These are phyloP conservation scores for Xylaria sp. DNA, from an alignment of 2,329 filamentous ascomycete genomes.

Conservation along the genomic window DNA sequence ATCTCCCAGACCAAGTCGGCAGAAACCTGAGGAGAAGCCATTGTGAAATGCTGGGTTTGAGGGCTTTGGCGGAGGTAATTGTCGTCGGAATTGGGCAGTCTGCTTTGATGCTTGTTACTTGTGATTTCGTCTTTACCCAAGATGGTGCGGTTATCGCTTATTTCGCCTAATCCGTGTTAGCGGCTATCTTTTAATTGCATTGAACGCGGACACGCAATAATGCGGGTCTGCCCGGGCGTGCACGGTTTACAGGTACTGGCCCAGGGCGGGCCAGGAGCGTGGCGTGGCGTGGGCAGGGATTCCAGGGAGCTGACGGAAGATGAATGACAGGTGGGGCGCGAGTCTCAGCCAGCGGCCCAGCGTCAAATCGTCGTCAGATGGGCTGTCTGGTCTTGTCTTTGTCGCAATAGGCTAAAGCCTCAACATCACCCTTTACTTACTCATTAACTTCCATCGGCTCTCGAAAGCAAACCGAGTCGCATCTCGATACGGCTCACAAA, in stretches of 20 bases:
- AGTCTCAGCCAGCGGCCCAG: conserved; percentile 4
- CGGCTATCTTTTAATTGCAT: conserved; percentile 14
- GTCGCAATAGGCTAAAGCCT: conserved; percentile 10
- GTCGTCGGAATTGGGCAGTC: conserved; percentile 23
- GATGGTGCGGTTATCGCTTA: conserved; percentile 43
- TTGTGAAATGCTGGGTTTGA: conserved; percentile 53
- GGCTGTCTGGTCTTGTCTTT: too few species aligned
- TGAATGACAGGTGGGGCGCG: background rate
- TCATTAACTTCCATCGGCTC: background rate
- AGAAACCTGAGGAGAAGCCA: conserved; percentile 75
- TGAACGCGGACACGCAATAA: conserved; percentile 13
- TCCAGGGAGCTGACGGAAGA: background rate
- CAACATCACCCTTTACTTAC: background rate
- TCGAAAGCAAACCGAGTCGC: conserved; percentile 1
- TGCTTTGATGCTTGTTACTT: conserved; percentile 26
- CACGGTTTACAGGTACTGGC: background rate
- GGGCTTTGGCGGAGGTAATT: conserved; percentile 22
- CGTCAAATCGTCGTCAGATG: conserved; percentile 9
- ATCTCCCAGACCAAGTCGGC: conserved; percentile 94
- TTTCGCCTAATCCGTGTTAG: conserved; percentile 39
- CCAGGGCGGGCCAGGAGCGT: too few species aligned
- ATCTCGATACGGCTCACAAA: conserved; percentile 9
- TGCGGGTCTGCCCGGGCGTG: conserved; percentile 8
- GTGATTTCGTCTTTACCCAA: conserved; percentile 35
- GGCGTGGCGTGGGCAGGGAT: too few species aligned